These are phyloP conservation scores for Xylaria telfairii DNA, from an alignment of 495 filamentous ascomycete species.

Conservation along the genomic window DNA sequence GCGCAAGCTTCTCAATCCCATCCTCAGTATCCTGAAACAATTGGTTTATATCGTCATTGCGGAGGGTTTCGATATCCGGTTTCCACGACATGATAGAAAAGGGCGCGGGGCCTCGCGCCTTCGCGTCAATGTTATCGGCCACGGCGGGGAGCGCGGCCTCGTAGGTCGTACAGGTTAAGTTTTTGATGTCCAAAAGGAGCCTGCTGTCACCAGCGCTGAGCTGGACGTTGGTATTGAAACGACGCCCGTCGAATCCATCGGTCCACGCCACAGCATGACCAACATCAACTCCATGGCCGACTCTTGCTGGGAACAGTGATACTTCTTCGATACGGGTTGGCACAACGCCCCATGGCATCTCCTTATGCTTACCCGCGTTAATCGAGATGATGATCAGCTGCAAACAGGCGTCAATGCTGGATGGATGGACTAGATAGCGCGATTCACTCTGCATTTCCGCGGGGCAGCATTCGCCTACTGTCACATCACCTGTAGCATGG, in stretches of 20 bases:
- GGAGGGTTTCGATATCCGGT: slow-evolving; percentile 28
- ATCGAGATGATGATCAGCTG: slow-evolving; percentile 32
- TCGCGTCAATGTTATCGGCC: slow-evolving; percentile 25
- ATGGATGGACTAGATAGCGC: slow-evolving; percentile 51
- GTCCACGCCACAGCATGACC: slow-evolving; percentile 34
- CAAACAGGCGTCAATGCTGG: slow-evolving; percentile 44
- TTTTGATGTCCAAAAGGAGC: slow-evolving; percentile 30
- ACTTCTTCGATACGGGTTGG: slow-evolving; percentile 30
- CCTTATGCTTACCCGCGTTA: slow-evolving; percentile 32
- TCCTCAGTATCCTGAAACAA: slow-evolving; percentile 17
- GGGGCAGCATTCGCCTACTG: slow-evolving; percentile 19
- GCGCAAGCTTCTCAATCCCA: slow-evolving; percentile 15
- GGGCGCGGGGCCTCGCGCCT: slow-evolving; percentile 10
- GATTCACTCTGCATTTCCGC: slow-evolving; percentile 28
- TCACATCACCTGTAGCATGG: slow-evolving; percentile 27
- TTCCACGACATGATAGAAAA: slow-evolving; percentile 33
- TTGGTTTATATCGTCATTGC: slow-evolving; percentile 3
- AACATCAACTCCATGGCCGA: background rate
- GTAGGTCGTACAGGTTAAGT: slow-evolving; percentile 30
- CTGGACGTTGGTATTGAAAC: slow-evolving; percentile 32
- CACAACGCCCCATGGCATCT: slow-evolving; percentile 31
- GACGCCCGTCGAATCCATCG: slow-evolving; percentile 27
- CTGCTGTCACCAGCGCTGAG: slow-evolving; percentile 19
- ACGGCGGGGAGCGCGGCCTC: slow-evolving; percentile 34
- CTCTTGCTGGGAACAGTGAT: slow-evolving; percentile 3